phyloP scores from a whole-genome alignment of 2,329 filamentous ascomycete species.

The Penicillium verrucosum region DNA sequence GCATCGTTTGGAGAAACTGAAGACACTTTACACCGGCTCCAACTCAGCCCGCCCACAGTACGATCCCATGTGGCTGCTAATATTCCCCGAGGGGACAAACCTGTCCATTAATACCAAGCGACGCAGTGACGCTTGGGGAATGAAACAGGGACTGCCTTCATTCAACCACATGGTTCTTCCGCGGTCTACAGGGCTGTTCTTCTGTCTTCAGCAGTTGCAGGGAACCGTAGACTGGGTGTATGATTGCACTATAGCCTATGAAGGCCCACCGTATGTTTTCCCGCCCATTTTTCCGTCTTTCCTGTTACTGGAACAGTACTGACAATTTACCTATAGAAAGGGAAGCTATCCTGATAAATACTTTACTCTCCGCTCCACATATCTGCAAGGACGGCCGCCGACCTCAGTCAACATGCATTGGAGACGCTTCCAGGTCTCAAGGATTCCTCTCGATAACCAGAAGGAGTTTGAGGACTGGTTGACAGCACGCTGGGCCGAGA shows the following conservation, averaged over 20 bases:
- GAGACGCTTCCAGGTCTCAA: conserved; percentile 75
- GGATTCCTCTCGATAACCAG: conserved; percentile 74
- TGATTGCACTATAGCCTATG: conserved; percentile 89
- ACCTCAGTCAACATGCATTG: conserved; percentile 97
- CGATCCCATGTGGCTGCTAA: conserved; percentile 65
- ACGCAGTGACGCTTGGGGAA: conserved; percentile 55
- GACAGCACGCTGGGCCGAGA: conserved; percentile 82
- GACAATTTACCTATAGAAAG: conserved; percentile 50
- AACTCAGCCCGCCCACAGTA: conserved; percentile 44
- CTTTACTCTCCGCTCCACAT: conserved; percentile 82
- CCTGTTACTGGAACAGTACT: not conserved
- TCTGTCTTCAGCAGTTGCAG: conserved; percentile 58
- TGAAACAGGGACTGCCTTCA: conserved; percentile 56
- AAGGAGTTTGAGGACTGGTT: conserved; percentile 82
- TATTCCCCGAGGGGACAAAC: conserved; percentile 65
- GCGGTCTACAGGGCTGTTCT: conserved; percentile 58
- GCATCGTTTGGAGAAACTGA: conserved; percentile 56
- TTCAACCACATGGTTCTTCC: conserved; percentile 61
- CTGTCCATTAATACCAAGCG: conserved; percentile 55
- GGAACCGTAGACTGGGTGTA: conserved; percentile 63
- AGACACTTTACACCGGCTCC: conserved; percentile 50
- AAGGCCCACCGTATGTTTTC: conserved; percentile 77
- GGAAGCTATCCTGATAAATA: conserved; percentile 85
- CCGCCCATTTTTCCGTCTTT: not conserved
- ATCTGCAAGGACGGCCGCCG: conserved; percentile 81